phyloP scores from a whole-genome alignment of 129 eudicot genomes.

The Pittosporum tobira region DNA sequence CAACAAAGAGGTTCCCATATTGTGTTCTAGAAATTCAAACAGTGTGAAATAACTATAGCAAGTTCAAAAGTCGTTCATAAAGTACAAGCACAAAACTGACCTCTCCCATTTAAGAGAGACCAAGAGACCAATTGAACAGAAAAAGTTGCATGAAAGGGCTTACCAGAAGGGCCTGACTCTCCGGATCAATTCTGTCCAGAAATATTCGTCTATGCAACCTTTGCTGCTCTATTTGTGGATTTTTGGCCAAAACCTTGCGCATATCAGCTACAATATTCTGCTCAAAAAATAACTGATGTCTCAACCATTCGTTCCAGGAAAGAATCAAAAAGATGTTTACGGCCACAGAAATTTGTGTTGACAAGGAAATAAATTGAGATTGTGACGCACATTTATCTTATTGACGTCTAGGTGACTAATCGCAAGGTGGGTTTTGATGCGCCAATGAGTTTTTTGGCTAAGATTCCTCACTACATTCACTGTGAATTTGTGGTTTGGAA shows the following conservation, averaged over 20 bases:
- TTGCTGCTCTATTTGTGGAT: constrained; percentile 83
- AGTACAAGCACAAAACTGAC: neutral
- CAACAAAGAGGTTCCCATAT: neutral
- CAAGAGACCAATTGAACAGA: neutral
- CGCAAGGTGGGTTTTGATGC: constrained; percentile 78
- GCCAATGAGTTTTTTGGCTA: constrained; percentile 83
- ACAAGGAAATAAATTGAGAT: neutral
- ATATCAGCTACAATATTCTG: constrained; percentile 80
- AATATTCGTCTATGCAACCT: constrained; percentile 70
- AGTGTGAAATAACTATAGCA: neutral
- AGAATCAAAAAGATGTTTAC: neutral
- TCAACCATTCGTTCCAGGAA: constrained; percentile 8
- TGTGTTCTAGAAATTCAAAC: neutral
- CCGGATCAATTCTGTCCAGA: constrained; percentile 58
- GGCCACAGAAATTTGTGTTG: neutral
- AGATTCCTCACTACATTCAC: constrained; percentile 75
- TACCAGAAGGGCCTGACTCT: constrained; percentile 70
- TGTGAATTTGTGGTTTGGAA: constrained; percentile 73
- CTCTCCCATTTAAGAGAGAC: neutral
- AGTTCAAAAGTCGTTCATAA: constrained; percentile 6
- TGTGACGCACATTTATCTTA: constrained; percentile 47
- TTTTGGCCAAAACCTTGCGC: constrained; percentile 88
- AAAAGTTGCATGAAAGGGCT: neutral
- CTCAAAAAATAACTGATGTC: constrained; percentile 8
- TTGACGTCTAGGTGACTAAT: constrained; percentile 79